phyloP scores from a whole-genome alignment of 202 grass and related monocot genomes.

The Carex arenaria region DNA sequence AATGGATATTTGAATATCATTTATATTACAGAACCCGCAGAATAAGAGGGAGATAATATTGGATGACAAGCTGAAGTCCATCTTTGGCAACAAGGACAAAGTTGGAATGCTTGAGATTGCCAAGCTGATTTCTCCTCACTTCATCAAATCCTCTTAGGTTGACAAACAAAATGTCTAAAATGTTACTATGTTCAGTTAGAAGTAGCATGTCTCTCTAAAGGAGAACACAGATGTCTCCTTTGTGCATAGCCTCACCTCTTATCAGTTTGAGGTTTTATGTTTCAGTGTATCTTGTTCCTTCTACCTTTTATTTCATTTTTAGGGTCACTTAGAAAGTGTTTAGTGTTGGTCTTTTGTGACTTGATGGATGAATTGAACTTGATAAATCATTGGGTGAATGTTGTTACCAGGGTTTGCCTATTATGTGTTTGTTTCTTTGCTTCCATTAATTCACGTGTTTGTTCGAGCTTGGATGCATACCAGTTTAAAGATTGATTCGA shows the following conservation, averaged over 20 bases:
- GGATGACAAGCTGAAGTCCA: constrained; percentile 64
- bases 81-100: constrained; percentile 65
- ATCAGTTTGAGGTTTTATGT: constrained; percentile 19
- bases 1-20: background rate
- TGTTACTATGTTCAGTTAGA: constrained; percentile 10
- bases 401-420: background rate
- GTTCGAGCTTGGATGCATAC: background rate
- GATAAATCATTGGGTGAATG: constrained; percentile 2
- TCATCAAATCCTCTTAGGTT: constrained; percentile 35
- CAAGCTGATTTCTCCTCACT: constrained; percentile 53
- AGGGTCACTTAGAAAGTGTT: background rate
- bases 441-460: background rate
- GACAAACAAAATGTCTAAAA: constrained; percentile 10
- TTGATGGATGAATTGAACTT: constrained; percentile 20
- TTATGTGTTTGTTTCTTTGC: background rate
- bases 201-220: background rate
- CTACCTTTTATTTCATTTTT: background rate
- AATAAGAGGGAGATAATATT: constrained; percentile 62
- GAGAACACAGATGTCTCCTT: constrained; percentile 17
- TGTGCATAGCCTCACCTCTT: background rate
- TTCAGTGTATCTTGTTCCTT: constrained; percentile 11
- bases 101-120: constrained; percentile 63
- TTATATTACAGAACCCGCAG: constrained; percentile 48
- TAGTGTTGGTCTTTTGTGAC: background rate
- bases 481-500: background rate